phyloP scores from a whole-genome alignment of 176 grass and related monocot species.

The Rhynchospora tenuis region DNA sequence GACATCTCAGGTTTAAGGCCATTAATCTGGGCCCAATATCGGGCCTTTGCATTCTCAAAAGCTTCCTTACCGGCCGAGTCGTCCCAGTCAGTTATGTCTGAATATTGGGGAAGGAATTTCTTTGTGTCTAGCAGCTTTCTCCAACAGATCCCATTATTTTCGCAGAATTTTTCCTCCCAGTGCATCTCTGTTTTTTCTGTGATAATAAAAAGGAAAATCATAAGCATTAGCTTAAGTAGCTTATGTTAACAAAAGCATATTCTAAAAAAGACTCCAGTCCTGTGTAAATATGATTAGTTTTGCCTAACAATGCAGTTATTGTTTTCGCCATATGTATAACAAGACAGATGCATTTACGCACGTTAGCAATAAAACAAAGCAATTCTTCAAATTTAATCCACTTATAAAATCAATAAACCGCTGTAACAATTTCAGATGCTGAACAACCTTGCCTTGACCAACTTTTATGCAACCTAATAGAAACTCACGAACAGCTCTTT shows the following conservation, averaged over 20 bases:
- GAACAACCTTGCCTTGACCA: not conserved
- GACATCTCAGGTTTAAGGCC: conserved; percentile 5
- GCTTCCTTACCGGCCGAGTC: conserved; percentile 37
- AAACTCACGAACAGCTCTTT: not conserved
- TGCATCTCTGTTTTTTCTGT: not conserved
- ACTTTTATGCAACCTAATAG: not conserved
- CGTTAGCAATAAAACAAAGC: not conserved
- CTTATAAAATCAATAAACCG: not conserved
- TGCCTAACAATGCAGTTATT: not conserved
- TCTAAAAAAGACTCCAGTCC: not conserved
- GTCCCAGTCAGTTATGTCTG: conserved; percentile 25
- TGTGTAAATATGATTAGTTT: too few relatives aligned
- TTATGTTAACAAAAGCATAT: not conserved
- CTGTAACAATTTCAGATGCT: not conserved
- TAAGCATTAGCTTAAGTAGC: not conserved
- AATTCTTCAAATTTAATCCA: not conserved
- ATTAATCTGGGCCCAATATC: conserved; percentile 34
- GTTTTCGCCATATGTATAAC: not conserved
- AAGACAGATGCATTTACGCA: not conserved
- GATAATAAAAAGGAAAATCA: not conserved
- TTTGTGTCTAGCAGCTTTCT: conserved; percentile 18
- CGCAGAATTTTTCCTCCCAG: conserved; percentile 43
- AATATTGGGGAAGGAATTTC: not conserved
- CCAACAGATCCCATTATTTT: conserved; percentile 25
- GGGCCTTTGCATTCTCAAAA: conserved; percentile 33